Base-by-base conservation (phyloP, 768 basidiomycete species). In the Phanerochaete sordida region DNA sequence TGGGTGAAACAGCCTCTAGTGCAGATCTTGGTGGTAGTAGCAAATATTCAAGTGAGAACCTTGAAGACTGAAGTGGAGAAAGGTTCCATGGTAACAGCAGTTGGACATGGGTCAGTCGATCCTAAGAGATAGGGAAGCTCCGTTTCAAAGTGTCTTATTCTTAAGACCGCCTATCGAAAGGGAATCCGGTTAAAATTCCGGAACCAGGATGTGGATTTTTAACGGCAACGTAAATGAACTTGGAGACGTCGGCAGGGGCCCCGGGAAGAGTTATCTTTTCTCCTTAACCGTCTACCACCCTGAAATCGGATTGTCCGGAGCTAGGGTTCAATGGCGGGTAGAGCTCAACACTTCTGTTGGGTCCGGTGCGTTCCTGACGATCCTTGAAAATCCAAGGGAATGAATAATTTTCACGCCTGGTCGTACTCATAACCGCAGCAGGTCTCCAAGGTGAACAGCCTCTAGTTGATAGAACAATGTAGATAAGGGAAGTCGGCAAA, bases 11-110 rank as follows among this genome's bases (percentile, higher is more conserved):
- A 75, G 84, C 85, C 86, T 82, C 83, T 86, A 85, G 86, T 85
- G 84, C 86, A 87, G 86, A 87, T 89, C 86, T 87, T 86, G 85
- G 87, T 88, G 84, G 85, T 84, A 87, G 87, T 88, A 88, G 86
- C 87, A 87, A 87, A 87, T 88, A 87, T 84, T 86, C 86, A 84
- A 86, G 83, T 85, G 85, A 85, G 86, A 87, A 80, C 86, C 84
- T 87, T 83, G 86, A 86, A 84, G 86, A 87, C 86, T 87, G 86
- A 87, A 87, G 86, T 87, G 86, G 86, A 85, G 86, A 88, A 87
- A 85, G 86, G 86, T 87, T 87, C 85, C 85, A 83, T 86, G 86
- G 82, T 86, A 86, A 87, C 85, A 87, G 85, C 84, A 86, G 84
- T 87, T 87, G 86, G 82, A 86, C 85, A 86, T 84, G 86, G 85